Conservation (phyloP, 1,284 basidiomycete species). For the Pterulicium gracile region DNA sequence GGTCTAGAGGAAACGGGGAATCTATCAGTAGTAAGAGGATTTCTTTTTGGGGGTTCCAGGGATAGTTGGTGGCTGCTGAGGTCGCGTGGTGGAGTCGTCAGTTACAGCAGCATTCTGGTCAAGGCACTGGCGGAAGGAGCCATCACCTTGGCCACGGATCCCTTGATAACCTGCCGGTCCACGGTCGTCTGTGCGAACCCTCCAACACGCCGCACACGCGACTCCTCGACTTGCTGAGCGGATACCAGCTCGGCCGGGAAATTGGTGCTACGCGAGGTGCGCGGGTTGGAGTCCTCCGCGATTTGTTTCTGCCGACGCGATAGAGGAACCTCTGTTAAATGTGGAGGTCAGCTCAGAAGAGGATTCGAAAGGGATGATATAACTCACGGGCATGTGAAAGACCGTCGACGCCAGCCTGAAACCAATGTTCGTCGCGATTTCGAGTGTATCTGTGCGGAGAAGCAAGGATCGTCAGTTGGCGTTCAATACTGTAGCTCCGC, state of each 20-base stretch:
- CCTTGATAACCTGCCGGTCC: slow-evolving; percentile 42
- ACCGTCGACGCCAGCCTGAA: slow-evolving; percentile 44
- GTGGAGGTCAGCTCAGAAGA: too few species aligned
- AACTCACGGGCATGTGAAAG: slow-evolving; percentile 41
- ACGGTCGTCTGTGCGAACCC: slow-evolving; percentile 24
- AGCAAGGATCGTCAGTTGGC: too few species aligned
- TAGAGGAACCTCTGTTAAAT: too few species aligned
- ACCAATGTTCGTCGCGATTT: slow-evolving; percentile 48
- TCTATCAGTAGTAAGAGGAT: too few species aligned
- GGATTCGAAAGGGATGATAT: slow-evolving; percentile 9
- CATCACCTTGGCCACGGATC: slow-evolving; percentile 43
- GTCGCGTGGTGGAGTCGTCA: slow-evolving; percentile 8
- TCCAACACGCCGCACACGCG: slow-evolving; percentile 23
- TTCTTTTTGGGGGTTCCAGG: too few species aligned
- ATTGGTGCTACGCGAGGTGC: too few species aligned
- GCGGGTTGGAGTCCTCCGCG: too few species aligned
- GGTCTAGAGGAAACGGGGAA: too few species aligned
- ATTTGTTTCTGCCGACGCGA: too few species aligned
- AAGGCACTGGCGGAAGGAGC: slow-evolving; percentile 16
- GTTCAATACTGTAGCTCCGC: too few species aligned
- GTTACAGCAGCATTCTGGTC: slow-evolving; percentile 16
- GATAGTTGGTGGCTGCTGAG: too few species aligned
- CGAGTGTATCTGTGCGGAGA: slow-evolving; percentile 36
- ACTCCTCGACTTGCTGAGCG: slow-evolving; percentile 16
- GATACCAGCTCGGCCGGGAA: too few species aligned